Base-by-base conservation (phyloP, 768 basidiomycete species). In the Tulasnella sp. region DNA sequence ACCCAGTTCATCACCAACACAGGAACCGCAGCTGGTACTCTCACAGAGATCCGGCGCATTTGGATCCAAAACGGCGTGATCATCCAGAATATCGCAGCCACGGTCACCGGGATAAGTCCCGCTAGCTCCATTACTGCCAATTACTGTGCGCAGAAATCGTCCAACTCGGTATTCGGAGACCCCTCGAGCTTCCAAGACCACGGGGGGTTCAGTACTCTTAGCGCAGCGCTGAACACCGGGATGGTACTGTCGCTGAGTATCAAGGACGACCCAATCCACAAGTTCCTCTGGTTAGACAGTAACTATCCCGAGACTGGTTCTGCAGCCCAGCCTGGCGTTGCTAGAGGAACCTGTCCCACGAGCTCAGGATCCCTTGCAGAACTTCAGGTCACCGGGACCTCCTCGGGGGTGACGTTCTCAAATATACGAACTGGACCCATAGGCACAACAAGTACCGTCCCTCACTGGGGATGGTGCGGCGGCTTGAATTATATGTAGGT, bases 191-290 rank as follows among this genome's bases (percentile, higher is more conserved):
- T 88, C 85, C 82, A 82, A 73, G 76, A 82, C 76, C 84, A 86
- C 80, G 88, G 88, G 74, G 88, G 88, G 40, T 83, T 89, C 62
- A 80, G 82, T 27, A 75, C 78, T 71, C 84, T 86, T 81, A 84
- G 84, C 79, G 78, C 81, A 48, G 83, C 87, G 18, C 83, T 88
- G 80, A 82, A 81, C 48, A 82, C 83, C 74, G 88, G 88, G 56
- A 87, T 89, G 86, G 89, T 88, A 44, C 84, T 89, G 80, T 87
- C 87, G 77, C 83, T 90, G 82, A 85, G 84, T 72, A 80, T 89
- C 81, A 89, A 89, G 89, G 89, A 89, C 82, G 89, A 90, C 36
- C 68, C 68, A 0, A 10, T 9, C 6, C 14, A 8, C 58, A 3
- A 2, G 3, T 62, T 62, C 58, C 24, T 27, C 3, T 74, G 73